Evolutionary conservation across 306 rosid genomes (phyloP), one percentile per base, ranked within the genome.

Genomic region (Castanopsis chinensis): DNA sequence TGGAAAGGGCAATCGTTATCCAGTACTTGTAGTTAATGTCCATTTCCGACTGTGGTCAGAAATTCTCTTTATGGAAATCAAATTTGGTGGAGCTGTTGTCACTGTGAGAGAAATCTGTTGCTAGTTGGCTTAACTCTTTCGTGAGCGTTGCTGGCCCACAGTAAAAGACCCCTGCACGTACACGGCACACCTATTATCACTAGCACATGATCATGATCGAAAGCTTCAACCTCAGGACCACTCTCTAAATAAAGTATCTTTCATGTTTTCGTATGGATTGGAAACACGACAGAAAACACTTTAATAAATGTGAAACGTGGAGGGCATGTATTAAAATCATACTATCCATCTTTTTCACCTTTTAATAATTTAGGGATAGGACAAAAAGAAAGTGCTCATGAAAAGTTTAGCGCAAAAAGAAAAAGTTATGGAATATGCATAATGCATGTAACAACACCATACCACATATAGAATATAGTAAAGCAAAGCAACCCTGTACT

Each of bases 101-200:
- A 41, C 45, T 41, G 85, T 72, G 93, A 67, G 91, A 85, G 71
- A 87, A 89, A 73, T 91, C 91, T 15, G 72, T 77, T 58, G 89
- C 80, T 77, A 89, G 83, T 25, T 82, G 84, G 32, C 83, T 74
- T 63, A 91, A 92, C 65, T 84, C 80, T 60, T 79, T 25, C 2
- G 83, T 61, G 4, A 83, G 85, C 1, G 87, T 70, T 0, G 84
- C 88, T 70, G 53, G 73, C 20, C 95, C 95, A 69, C 95, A 87
- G 72, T 87, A 91, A 79, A 91, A 91, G 51, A 91, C 95, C 59
- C 95, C 95, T 91, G 86, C 86, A 80, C 27, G 75, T 11, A 51
- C 2, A 49, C 17, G 69, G 73, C 15, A 32, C 25, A 7, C 5
- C 37, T 10, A 68, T 1, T 18, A 18, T 18, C 25, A 32, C 19